Percentiles rank a stretch among this genome's conserved stretches.
Evolutionary conservation across 306 rosid genomes (phyloP).

Genomic region (cucumber (Cucumis sativus)): DNA sequence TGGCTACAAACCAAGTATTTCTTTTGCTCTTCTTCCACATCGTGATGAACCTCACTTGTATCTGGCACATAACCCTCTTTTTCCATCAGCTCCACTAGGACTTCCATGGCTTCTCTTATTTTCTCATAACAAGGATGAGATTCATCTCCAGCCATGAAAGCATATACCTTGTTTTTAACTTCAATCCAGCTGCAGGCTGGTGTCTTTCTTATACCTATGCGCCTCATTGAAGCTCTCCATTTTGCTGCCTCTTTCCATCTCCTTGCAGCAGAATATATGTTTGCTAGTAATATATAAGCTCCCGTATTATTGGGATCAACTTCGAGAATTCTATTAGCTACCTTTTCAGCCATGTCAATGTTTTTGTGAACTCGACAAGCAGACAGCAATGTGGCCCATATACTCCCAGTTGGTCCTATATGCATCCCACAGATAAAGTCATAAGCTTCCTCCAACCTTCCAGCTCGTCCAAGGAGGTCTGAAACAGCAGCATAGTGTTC

Average conservation of each 20-base stretch:
- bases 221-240: constrained; percentile 47
- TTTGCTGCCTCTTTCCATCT: constrained; percentile 78
- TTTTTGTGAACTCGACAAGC: constrained; percentile 83
- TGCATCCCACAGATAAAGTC: constrained; percentile 51
- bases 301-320: constrained; percentile 61
- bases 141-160: constrained; percentile 66
- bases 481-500: constrained; percentile 83
- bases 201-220: constrained; percentile 54
- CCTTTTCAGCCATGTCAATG: constrained; percentile 70
- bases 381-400: constrained; percentile 73
- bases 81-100: constrained; percentile 67
- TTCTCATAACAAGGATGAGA: constrained; percentile 56
- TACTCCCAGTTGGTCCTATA: constrained; percentile 51
- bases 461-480: constrained; percentile 83
- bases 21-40: constrained; percentile 73
- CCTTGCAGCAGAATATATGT: constrained; percentile 52
- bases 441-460: constrained; percentile 66
- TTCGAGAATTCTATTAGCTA: constrained; percentile 36
- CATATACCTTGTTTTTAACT: constrained; percentile 51
- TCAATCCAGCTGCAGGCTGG: constrained; percentile 96
- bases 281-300: constrained; percentile 57
- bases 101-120: constrained; percentile 42
- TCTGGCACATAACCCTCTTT: constrained; percentile 51
- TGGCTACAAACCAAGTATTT: constrained; percentile 38
- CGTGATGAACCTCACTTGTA: constrained; percentile 60